These are phyloP conservation scores for Cladorrhinum sp. DNA, from an alignment of 2,329 filamentous ascomycete genomes.

Conservation along the genomic window DNA sequence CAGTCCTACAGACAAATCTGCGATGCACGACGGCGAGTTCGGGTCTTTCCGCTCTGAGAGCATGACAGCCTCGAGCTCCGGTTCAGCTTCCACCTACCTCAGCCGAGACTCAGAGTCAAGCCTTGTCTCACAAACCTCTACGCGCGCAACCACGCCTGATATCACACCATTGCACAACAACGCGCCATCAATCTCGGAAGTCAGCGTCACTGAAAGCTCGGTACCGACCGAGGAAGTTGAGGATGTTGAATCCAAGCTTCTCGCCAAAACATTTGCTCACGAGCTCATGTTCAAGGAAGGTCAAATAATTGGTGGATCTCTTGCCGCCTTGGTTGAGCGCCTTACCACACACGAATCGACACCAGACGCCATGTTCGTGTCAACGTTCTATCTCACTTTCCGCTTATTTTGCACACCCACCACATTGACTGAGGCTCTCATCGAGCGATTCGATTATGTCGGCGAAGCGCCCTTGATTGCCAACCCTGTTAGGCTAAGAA, in stretches of 20 bases:
- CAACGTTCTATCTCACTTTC: constrained; percentile 95
- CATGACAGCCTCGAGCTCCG: constrained; percentile 71
- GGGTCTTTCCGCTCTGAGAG: constrained; percentile 62
- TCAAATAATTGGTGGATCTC: constrained; percentile 86
- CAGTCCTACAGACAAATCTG: constrained; percentile 44
- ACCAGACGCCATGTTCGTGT: constrained; percentile 86
- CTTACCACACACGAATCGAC: constrained; percentile 91
- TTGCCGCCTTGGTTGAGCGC: constrained; percentile 88
- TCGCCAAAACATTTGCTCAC: constrained; percentile 89
- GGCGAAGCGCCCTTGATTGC: constrained; percentile 72
- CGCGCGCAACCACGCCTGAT: constrained; percentile 84
- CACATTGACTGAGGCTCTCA: constrained; percentile 76
- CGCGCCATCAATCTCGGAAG: constrained; percentile 63
- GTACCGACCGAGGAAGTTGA: constrained; percentile 70
- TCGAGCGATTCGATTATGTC: constrained; percentile 90
- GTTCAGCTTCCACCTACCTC: constrained; percentile 73
- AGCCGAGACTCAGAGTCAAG: constrained; percentile 81
- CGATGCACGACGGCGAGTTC: constrained; percentile 48
- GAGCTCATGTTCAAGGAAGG: constrained; percentile 92
- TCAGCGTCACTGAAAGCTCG: constrained; percentile 64
- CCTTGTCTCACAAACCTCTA: constrained; percentile 76
- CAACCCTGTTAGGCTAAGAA: constrained; percentile 77
- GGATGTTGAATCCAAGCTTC: constrained; percentile 76
- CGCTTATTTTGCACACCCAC: constrained; percentile 82
- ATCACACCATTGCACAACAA: constrained; percentile 50